Conservation (phyloP, 2,329 filamentous ascomycete species). For the Trichoderma koningiopsis region DNA sequence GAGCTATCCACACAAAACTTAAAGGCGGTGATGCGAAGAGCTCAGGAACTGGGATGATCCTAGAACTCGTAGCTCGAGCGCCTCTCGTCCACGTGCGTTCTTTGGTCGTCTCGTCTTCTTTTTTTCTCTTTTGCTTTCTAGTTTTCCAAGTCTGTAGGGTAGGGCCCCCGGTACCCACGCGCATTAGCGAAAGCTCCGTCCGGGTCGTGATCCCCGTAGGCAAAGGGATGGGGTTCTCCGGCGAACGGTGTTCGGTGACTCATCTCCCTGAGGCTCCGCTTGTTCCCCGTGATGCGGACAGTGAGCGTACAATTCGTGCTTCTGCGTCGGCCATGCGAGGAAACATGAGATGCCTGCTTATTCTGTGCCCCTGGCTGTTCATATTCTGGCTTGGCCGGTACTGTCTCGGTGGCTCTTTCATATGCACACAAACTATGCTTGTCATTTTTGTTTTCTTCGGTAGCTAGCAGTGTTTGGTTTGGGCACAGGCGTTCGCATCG, state of each 20-base stretch:
- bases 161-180: background rate
- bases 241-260: conserved; percentile 24
- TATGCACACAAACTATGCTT: conserved; percentile 18
- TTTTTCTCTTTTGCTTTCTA: background rate
- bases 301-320: conserved; percentile 13
- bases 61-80: background rate
- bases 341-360: conserved; percentile 5
- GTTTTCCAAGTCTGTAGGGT: conserved; percentile 8
- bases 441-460: conserved; percentile 1
- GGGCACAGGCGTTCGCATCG: conserved; percentile 17
- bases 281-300: conserved; percentile 19
- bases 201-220: conserved; percentile 20
- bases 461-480: conserved; percentile 12
- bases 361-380: conserved; percentile 5
- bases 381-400: conserved; percentile 7
- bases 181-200: conserved; percentile 1
- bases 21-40: conserved; percentile 21
- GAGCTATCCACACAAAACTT: conserved; percentile 2
- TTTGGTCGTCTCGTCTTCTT: background rate
- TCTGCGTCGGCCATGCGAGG: conserved; percentile 21
- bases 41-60: background rate
- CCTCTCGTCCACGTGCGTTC: background rate
- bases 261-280: conserved; percentile 19
- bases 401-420: background rate
- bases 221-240: conserved; percentile 17